Percentiles rank a stretch among this genome's conserved stretches.
phyloP scores from a whole-genome alignment of 2,329 filamentous ascomycete species.

The Chaetomium strumarium region DNA sequence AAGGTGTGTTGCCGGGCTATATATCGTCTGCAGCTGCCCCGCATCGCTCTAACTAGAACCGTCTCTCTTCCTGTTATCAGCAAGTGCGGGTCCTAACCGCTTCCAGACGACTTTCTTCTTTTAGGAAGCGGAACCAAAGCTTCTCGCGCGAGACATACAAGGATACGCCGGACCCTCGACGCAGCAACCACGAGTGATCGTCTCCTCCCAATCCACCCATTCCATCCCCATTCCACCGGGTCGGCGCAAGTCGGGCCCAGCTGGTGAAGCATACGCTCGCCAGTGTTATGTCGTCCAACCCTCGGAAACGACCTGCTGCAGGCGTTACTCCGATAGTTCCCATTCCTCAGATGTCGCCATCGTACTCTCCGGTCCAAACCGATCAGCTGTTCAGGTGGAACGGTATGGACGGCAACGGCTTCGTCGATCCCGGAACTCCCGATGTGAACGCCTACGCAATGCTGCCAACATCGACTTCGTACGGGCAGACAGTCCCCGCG shows the following conservation, averaged over 20 bases:
- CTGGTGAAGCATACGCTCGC: conserved; percentile 18
- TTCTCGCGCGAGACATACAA: neutral
- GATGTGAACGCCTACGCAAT: conserved; percentile 36
- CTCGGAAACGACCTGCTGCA: conserved; percentile 68
- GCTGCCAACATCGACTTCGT: conserved; percentile 26
- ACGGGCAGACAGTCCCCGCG: conserved; percentile 24
- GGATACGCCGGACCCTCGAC: neutral
- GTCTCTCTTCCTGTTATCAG: neutral
- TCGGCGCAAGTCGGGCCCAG: conserved; percentile 7
- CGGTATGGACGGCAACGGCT: conserved; percentile 32
- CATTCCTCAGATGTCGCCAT: conserved; percentile 44
- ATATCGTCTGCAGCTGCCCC: neutral
- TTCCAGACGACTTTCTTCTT: neutral
- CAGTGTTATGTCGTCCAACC: conserved; percentile 43
- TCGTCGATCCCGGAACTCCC: conserved; percentile 33
- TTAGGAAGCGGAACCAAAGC: neutral
- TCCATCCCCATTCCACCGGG: conserved; percentile 12
- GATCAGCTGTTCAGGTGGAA: conserved; percentile 46
- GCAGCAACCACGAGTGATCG: neutral
- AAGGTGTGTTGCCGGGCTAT: conserved; percentile 3
- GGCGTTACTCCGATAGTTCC: conserved; percentile 61
- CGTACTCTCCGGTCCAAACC: conserved; percentile 42
- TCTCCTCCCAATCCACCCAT: neutral
- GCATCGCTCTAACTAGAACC: neutral
- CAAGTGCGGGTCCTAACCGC: neutral